Percentiles rank a stretch among this genome's conserved stretches.
Evolutionary conservation across 2,329 filamentous ascomycete genomes (phyloP).

Genomic region (Nigrospora osmanthi): DNA sequence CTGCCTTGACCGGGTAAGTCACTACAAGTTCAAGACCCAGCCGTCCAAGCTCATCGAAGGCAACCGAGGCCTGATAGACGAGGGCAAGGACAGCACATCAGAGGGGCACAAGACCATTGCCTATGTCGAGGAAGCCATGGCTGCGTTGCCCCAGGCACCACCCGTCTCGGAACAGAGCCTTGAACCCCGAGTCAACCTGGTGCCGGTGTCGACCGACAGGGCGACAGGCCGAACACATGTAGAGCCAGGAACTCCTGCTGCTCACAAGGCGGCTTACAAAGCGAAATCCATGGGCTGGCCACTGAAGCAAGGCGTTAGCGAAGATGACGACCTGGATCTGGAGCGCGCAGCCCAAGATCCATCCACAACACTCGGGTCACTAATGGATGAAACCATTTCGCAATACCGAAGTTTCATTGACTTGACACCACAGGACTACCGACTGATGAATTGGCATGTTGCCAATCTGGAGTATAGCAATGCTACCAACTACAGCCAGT

Average conservation of each 20-base stretch:
- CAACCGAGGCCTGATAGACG: slow-evolving; percentile 72
- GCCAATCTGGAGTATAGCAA: slow-evolving; percentile 98
- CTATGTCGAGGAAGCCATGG: slow-evolving; percentile 63
- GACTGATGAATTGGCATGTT: slow-evolving; percentile 95
- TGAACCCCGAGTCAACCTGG: slow-evolving; percentile 44
- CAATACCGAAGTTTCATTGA: slow-evolving; percentile 83
- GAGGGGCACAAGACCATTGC: slow-evolving; percentile 66
- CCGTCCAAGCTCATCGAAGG: slow-evolving; percentile 69
- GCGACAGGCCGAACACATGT: slow-evolving; percentile 67
- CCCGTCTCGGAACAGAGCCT: slow-evolving; percentile 46
- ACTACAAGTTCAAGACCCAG: slow-evolving; percentile 74
- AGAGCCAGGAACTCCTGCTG: slow-evolving; percentile 60
- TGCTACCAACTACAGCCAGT: slow-evolving; percentile 75
- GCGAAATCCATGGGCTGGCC: slow-evolving; percentile 78
- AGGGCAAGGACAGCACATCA: slow-evolving; percentile 68
- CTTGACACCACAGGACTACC: slow-evolving; percentile 76
- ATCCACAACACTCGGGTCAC: slow-evolving; percentile 74
- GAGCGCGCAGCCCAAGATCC: slow-evolving; percentile 54
- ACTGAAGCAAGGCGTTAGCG: slow-evolving; percentile 54
- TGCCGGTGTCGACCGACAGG: slow-evolving; percentile 58
- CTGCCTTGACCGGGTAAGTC: slow-evolving; percentile 82
- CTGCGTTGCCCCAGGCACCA: slow-evolving; percentile 48
- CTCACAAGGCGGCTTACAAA: slow-evolving; percentile 67
- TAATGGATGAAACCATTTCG: slow-evolving; percentile 82
- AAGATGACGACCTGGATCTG: slow-evolving; percentile 64